A percentile compares a stretch with the other conserved stretches of the same genome.
These are phyloP conservation scores for Kregervanrija delftensis DNA, from an alignment of 805 yeast genomes.

Conservation along the genomic window DNA sequence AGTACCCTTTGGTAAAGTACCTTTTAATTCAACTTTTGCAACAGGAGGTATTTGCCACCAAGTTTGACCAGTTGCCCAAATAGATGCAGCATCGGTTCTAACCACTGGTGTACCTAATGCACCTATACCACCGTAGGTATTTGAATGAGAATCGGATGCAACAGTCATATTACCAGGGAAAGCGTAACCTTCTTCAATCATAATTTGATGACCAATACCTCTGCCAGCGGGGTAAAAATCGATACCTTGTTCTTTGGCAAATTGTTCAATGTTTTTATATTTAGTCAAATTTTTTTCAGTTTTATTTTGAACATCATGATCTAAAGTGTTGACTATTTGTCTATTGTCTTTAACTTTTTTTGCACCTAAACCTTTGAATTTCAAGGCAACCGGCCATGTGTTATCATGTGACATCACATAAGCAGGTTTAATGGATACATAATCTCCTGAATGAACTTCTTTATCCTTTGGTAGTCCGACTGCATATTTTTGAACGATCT, in stretches of 20 bases:
- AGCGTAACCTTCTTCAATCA: conserved; percentile 98
- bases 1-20: conserved; percentile 76
- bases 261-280: conserved; percentile 80
- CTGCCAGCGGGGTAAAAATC: conserved; percentile 98
- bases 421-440: conserved; percentile 89
- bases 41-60: conserved; percentile 99
- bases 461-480: conserved; percentile 77
- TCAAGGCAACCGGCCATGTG: conserved; percentile 98
- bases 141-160: conserved; percentile 96
- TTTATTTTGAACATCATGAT: conserved; percentile 96
- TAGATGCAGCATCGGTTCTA: conserved; percentile 97
- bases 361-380: conserved; percentile 94
- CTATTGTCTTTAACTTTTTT: conserved; percentile 71
- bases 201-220: conserved; percentile 98
- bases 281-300: conserved; percentile 82
- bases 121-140: conserved; percentile 97
- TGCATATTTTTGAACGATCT: conserved; percentile 89
- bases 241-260: conserved; percentile 84
- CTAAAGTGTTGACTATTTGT: conserved; percentile 93
- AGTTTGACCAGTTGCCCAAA: conserved; percentile 99
- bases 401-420: conserved; percentile 99
- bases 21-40: conserved; percentile 83
- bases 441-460: conserved; percentile 81
- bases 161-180: conserved; percentile 90
- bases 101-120: conserved; percentile 96